phyloP scores from a whole-genome alignment of 2,329 filamentous ascomycete species.

The Truncatella angustata region DNA sequence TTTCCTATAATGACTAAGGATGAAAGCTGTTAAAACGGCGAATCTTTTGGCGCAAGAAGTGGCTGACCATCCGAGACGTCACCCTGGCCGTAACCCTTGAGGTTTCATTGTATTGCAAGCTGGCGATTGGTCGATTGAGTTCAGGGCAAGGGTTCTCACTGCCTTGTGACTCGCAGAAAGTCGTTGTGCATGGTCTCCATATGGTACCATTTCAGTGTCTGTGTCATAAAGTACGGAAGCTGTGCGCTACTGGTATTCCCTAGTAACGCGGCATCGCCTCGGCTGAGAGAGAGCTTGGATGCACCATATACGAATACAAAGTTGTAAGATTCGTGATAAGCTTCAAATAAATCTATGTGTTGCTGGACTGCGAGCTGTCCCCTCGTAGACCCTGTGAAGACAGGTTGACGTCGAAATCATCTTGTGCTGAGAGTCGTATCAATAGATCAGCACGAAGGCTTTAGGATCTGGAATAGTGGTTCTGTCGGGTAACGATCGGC shows the following conservation, averaged over 20 bases:
- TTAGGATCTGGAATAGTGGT: background rate
- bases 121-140: background rate
- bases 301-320: background rate
- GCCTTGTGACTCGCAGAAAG: slow-evolving; percentile 4
- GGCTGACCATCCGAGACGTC: background rate
- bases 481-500: slow-evolving; percentile 1
- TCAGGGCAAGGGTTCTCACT: slow-evolving; percentile 1
- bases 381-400: background rate
- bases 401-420: too few species aligned
- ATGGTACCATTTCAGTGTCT: background rate
- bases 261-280: background rate
- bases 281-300: background rate
- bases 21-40: background rate
- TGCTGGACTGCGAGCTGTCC: background rate
- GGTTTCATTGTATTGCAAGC: background rate
- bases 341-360: too few species aligned
- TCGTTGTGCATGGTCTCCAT: background rate
- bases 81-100: background rate
- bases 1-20: too few species aligned
- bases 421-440: background rate
- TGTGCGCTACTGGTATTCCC: background rate
- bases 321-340: background rate
- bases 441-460: slow-evolving; percentile 1
- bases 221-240: background rate
- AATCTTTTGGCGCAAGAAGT: background rate